Evolutionary conservation across 2,329 filamentous ascomycete species (phyloP).

Genomic region (Teratosphaeria gauchensis): DNA sequence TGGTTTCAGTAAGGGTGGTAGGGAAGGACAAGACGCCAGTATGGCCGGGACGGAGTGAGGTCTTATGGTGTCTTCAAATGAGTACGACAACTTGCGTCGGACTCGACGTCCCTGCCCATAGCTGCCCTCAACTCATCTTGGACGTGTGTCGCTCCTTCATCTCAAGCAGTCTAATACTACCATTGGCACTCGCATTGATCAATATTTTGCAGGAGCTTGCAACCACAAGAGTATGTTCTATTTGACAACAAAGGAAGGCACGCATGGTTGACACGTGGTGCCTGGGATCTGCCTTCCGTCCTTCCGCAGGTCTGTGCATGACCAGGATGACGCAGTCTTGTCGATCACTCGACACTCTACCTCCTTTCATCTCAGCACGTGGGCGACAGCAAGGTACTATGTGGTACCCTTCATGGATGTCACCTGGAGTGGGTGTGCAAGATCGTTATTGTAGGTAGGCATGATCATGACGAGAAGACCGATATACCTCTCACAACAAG

Average conservation of each 20-base stretch:
- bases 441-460: neutral
- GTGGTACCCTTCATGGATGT: neutral
- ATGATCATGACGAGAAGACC: neutral
- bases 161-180: too few relatives aligned
- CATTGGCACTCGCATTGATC: neutral
- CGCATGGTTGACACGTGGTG: neutral
- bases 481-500: neutral
- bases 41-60: neutral
- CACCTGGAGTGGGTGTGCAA: neutral
- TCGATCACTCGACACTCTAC: neutral
- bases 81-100: neutral
- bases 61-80: neutral
- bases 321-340: neutral
- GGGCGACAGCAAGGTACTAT: neutral
- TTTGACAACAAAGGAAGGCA: neutral
- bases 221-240: too few relatives aligned
- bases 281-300: neutral
- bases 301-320: neutral
- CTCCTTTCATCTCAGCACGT: neutral
- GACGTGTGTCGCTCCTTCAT: neutral
- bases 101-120: neutral
- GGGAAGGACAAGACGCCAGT: neutral
- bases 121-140: neutral
- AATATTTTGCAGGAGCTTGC: neutral
- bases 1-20: neutral